Conservation (phyloP, 495 filamentous ascomycete species). For the Aspergillus saccharolyticus region DNA sequence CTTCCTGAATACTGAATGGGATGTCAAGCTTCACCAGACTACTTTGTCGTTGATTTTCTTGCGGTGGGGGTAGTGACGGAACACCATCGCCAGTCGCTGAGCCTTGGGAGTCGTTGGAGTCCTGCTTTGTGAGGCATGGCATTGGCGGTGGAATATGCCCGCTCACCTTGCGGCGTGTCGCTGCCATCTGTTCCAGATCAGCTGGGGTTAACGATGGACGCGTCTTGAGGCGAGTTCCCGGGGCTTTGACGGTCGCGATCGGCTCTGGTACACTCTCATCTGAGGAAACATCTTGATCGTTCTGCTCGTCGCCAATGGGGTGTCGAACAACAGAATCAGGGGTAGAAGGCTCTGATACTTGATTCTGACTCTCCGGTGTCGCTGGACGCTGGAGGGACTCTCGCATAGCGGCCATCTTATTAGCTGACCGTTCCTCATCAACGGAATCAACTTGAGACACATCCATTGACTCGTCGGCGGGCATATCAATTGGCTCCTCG, state of each 20-base stretch:
- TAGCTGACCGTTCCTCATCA: conserved; percentile 9
- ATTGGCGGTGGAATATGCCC: conserved; percentile 61
- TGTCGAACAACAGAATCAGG: conserved; percentile 93
- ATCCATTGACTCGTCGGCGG: background rate
- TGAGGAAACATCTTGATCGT: conserved; percentile 24
- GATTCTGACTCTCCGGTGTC: conserved; percentile 57
- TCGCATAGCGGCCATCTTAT: conserved; percentile 46
- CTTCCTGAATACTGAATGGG: conserved; percentile 46
- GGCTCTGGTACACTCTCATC: conserved; percentile 67
- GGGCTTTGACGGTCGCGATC: conserved; percentile 83
- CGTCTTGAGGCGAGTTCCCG: conserved; percentile 83
- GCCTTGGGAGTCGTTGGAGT: conserved; percentile 28
- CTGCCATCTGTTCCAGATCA: conserved; percentile 82
- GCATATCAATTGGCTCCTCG: background rate
- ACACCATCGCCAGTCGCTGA: conserved; percentile 27
- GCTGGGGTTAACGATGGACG: conserved; percentile 80
- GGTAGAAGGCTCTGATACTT: conserved; percentile 63
- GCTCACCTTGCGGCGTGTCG: conserved; percentile 78
- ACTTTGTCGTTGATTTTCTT: conserved; percentile 39
- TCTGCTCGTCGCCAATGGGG: conserved; percentile 42
- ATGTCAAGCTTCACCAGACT: conserved; percentile 67
- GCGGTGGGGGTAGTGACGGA: conserved; percentile 15
- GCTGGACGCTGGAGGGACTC: conserved; percentile 52
- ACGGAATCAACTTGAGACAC: conserved; percentile 12
- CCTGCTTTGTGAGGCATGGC: conserved; percentile 37